Evolutionary conservation across 257 asterid genomes (phyloP), one percentile per base, ranked within the genome.

Genomic region (Ophiorrhiza pumila): DNA sequence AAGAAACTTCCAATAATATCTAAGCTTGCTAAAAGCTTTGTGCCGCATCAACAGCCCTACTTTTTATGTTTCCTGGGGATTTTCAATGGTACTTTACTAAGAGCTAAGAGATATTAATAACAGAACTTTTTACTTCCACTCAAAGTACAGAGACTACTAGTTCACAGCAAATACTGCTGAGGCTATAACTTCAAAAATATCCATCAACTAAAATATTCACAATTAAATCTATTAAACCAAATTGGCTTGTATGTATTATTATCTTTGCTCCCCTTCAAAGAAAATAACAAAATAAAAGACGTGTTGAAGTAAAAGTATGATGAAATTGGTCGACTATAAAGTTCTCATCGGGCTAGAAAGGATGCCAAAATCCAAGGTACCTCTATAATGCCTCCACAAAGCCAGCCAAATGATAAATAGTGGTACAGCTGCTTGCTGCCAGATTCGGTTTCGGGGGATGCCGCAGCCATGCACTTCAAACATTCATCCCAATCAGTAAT

Each of bases 301-400:
- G n/a, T n/a, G n/a, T n/a, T 32, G 15, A 57, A 35, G 55, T 9
- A 35, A 47, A 2, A 12, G n/a, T 27, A 47, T 8, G 27, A 62
- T 35, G 23, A 35, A 34, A 47, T 47, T 68, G 42, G 29, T 46
- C 32, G 13, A 65, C 35, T 25, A 6, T 29, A 1, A 0, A 13
- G 34, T 13, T 8, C 6, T 18, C 45, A 18, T 17, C 27, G 27
- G 1, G 45, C 18, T 67, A 45, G 18, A 69, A 45, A 71, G 32
- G 15, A 53, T 20, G 72, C 31, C 37, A 49, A 75, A 62, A 71
- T 17, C 57, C 18, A 75, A 72, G 50, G 41, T 91, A 91, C 98
- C 98, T 94, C 98, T 55, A 94, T 90, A 82, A 94, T 91, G 59
- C 98, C 98, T 34, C 98, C 98, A 83, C 96, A 90, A 74, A 94